Evolutionary conservation across 192 early-diverging fungal species (phyloP), one percentile per base, ranked within the genome.

Genomic region (Thoreauomyces humboldtii): DNA sequence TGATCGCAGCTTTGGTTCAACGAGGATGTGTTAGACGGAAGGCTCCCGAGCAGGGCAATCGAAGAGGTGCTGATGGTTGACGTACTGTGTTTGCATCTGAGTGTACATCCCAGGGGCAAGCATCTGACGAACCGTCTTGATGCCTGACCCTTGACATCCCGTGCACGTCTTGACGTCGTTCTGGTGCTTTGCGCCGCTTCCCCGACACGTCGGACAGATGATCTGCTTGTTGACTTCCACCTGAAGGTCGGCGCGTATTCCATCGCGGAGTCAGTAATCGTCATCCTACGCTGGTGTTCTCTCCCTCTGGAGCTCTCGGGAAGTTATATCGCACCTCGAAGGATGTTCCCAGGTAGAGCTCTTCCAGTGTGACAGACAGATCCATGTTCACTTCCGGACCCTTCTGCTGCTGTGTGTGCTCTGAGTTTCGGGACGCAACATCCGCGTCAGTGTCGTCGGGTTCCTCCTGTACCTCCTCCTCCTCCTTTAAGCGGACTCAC

Each of bases 201-300:
- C 97, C 61, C 89, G 79, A 78, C 97, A 99, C 45, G 91, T 87
- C 25, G 89, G 83, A 73, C 97, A 99, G 25, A 97, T 77, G 22
- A 89, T 79, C 77, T 99, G 95, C 73, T 95, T 95, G 38, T 93
- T 92, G 42, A 98, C 81, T 61, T 99, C 96, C 12, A 94, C 73
- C 80, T 82, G 37, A 46, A 46, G 14, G 44, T 22, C 5, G 19
- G 44, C 44, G 44, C 4, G 44, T 19, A 21, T 1, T 24, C 2
- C 41, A 21, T 5, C 0, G n/a, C n/a, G n/a, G n/a, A n/a, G n/a
- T n/a, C n/a, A n/a, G n/a, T n/a, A n/a, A n/a, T n/a, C n/a, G n/a
- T n/a, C n/a, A n/a, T n/a, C n/a, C n/a, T n/a, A n/a, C n/a, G n/a
- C n/a, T n/a, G n/a, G n/a, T n/a, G n/a, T n/a, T n/a, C n/a, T n/a